Evolutionary conservation across 2,329 filamentous ascomycete genomes (phyloP), one percentile per base, ranked within the genome.

Genomic region (Cryphonectria radicalis): DNA sequence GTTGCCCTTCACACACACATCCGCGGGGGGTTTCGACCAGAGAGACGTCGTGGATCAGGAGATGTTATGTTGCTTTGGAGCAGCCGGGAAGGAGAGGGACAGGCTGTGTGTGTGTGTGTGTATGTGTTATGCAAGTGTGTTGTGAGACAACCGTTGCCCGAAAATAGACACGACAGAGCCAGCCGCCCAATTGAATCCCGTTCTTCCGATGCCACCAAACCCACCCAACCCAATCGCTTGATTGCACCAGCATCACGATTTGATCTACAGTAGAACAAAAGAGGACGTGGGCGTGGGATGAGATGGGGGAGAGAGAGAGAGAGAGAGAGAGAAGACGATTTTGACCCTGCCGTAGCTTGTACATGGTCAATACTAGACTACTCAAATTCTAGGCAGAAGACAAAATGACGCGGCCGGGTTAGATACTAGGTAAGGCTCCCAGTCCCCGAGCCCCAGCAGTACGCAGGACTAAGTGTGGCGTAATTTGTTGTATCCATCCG

Each of bases 351-450:
- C 17, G 11, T 13, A 25, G 64, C n/a, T 55, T 55, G 32, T 8
- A 37, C 43, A 42, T 64, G 59, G 43, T 60, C 63, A 8, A 43
- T 43, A 43, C 42, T 4, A 13, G 14, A 43, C 42, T 50, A n/a
- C 46, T 50, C 46, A 10, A 11, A 11, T n/a, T 69, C 66, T 65
- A 71, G 66, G 69, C 69, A 71, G 69, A 50, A 46, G 28, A 66
- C 17, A n/a, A n/a, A 50, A 66, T 67, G 50, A 67, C 65, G 65
- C 65, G 65, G 65, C 25, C 65, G n/a, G 32, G 10, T 19, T 50
- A 50, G 19, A 50, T 50, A 28, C 28, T 28, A n/a, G 46, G 7
- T 50, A 50, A 60, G 57, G 32, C 57, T 60, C 17, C 32, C 59
- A 40, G n/a, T 10, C 3, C 35, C 32, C 59, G 37, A 62, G 35